Percentiles rank a stretch among this genome's conserved stretches.
Evolutionary conservation across 768 basidiomycete genomes (phyloP).

Genomic region (Lentinula raphanica): DNA sequence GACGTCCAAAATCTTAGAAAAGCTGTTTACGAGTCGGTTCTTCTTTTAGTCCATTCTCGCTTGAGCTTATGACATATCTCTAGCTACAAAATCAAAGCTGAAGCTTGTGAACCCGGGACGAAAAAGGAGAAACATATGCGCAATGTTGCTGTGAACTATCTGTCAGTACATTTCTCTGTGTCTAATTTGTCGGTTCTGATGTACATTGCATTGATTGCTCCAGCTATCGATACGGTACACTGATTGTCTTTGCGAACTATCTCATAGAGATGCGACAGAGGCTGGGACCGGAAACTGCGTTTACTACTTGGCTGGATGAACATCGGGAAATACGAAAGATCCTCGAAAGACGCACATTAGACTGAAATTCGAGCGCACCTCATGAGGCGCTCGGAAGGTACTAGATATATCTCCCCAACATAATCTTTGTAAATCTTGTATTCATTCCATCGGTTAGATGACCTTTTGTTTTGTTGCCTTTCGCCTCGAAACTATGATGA

Average conservation of each 20-base stretch:
- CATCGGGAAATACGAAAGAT: constrained; percentile 81
- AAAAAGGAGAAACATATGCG: constrained; percentile 71
- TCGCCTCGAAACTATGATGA: no score
- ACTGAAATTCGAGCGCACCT: constrained; percentile 26
- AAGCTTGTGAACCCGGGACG: constrained; percentile 75
- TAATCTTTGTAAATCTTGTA: no score
- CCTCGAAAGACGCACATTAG: constrained; percentile 63
- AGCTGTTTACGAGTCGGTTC: constrained; percentile 86
- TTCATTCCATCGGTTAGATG: no score
- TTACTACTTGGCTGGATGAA: constrained; percentile 78
- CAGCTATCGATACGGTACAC: constrained; percentile 83
- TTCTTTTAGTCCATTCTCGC: neutral
- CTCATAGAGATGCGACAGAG: constrained; percentile 64
- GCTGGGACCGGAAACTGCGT: constrained; percentile 39
- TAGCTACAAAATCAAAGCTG: constrained; percentile 89
- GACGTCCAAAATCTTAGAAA: constrained; percentile 96
- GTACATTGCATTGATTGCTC: neutral
- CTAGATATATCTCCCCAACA: no score
- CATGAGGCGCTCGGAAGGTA: no score
- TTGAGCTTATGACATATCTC: neutral
- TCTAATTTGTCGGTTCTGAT: neutral
- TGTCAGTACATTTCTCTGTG: constrained; percentile 39
- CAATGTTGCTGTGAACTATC: constrained; percentile 80
- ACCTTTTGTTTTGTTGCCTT: no score
- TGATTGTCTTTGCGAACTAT: constrained; percentile 95